Percentiles rank a stretch among this genome's conserved stretches.
Conservation (phyloP, 768 basidiomycete species). For the Tylopilus subfusipes region DNA sequence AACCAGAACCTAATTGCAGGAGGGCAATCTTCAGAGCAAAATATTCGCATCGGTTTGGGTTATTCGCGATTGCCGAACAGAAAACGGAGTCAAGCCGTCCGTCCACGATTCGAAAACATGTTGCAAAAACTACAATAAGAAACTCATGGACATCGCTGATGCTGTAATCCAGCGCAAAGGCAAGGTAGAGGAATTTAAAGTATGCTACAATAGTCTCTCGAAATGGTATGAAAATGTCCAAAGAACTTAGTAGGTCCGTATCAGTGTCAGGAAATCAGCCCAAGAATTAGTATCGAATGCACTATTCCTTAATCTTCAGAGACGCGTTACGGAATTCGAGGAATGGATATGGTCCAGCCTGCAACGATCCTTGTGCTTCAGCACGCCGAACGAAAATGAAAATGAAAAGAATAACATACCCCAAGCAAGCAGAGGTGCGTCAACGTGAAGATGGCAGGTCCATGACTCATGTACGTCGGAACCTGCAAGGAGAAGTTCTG, state of each 20-base stretch:
- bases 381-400: not conserved
- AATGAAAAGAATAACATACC: slow-evolving; percentile 8
- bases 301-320: slow-evolving; percentile 18
- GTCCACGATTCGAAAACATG: no score
- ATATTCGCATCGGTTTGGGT: no score
- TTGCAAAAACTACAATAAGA: no score
- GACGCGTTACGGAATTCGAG: slow-evolving; percentile 28
- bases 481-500: slow-evolving; percentile 30
- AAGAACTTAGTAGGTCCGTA: not conserved
- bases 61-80: no score
- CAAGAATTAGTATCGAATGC: not conserved
- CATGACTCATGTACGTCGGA: not conserved
- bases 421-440: slow-evolving; percentile 31
- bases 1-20: no score
- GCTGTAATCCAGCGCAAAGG: no score
- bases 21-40: no score
- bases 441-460: slow-evolving; percentile 29
- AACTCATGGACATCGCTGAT: no score
- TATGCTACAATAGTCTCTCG: not conserved
- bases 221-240: not conserved
- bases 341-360: slow-evolving; percentile 26
- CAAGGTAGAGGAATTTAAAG: not conserved
- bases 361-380: not conserved
- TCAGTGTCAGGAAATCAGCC: not conserved
- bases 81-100: no score